phyloP scores from a whole-genome alignment of 768 basidiomycete species.

The Epithele typhae region DNA sequence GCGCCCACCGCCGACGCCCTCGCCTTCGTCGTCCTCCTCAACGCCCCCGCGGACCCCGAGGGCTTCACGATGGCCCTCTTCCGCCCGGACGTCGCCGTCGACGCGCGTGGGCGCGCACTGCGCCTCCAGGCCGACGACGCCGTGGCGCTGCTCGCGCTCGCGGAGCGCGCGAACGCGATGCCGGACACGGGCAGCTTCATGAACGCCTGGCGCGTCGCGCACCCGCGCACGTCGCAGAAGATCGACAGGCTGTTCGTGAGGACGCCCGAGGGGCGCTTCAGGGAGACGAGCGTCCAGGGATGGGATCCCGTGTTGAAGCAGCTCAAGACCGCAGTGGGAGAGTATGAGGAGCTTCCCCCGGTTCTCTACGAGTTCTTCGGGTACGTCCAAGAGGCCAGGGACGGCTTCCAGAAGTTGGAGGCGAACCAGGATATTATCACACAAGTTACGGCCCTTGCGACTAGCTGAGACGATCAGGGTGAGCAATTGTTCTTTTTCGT shows the following conservation, averaged over 20 bases:
- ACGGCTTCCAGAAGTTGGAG: too few relatives aligned
- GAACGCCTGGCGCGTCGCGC: conserved; percentile 20
- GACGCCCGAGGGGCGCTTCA: conserved; percentile 1
- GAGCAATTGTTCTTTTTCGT: too few relatives aligned
- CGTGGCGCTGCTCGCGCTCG: conserved; percentile 10
- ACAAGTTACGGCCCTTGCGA: conserved; percentile 13
- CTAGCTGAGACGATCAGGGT: not conserved
- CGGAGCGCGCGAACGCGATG: conserved; percentile 7
- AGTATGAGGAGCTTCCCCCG: conserved; percentile 12
- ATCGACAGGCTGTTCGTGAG: conserved; percentile 20
- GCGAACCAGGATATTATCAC: conserved; percentile 7
- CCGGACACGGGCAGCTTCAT: conserved; percentile 18
- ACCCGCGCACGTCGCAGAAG: conserved; percentile 13
- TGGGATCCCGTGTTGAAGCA: conserved; percentile 14
- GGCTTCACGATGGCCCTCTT: conserved; percentile 23
- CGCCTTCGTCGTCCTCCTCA: conserved; percentile 16
- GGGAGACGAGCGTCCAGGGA: conserved; percentile 21
- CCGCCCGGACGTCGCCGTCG: conserved; percentile 20
- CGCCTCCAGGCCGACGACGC: conserved; percentile 11
- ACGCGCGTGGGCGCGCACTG: conserved; percentile 16
- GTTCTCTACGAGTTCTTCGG: conserved; percentile 18
- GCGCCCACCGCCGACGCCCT: conserved; percentile 13
- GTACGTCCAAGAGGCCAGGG: conserved; percentile 13
- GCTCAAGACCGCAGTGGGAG: conserved; percentile 15
- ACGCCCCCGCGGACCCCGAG: conserved; percentile 16